Base-by-base conservation (phyloP, 1,139 yeast species). In the Saccharomyces hybrid region DNA sequence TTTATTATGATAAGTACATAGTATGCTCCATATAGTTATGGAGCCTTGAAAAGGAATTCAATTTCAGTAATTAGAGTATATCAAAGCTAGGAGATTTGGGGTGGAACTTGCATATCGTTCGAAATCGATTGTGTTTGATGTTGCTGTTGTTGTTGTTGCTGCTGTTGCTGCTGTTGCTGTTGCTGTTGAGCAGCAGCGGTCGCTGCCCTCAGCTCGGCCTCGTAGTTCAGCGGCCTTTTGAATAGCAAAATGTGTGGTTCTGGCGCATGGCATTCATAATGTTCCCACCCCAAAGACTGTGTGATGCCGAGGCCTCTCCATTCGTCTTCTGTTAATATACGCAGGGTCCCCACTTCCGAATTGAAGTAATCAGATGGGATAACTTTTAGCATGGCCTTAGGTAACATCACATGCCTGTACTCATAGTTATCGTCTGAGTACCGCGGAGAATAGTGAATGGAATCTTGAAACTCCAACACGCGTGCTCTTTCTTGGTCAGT, bases 231-330 rank as follows among this genome's bases (percentile, higher is more conserved):
- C n/a, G 85, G 80, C 65, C 89, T 77, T 70, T 91, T 93, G 76
- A 95, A 95, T 60, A 95, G 77, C 59, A 95, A 75, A 59, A 95
- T 93, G 69, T 95, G 99, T 28, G 99, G 99, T 71, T 95, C 99
- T 38, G 99, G 99, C 0, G 97, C 86, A 72, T 95, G 99, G 52
- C 97, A 91, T 68, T 93, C 99, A 69, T 93, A 95, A 71, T 95
- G 99, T 52, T 81, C 95, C 99, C 99, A 95, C 1, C 99, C 99
- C 58, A 95, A 77, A 50, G 96, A 88, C 71, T 93, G 99, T 9
- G 99, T 95, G 65, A 95, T 90, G 3, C 99, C 99, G 55, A 95
- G 77, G 1, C 98, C 98, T 71, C 99, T 80, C 99, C 99, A 95
- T 72, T 95, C 99, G 63, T 93, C 98, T 71, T 95, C 99, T 56